Percentiles rank a stretch among this genome's conserved stretches.
These are phyloP conservation scores for Phytophthora ramorum DNA, from an alignment of 352 stramenopile genomes.

Conservation along the genomic window DNA sequence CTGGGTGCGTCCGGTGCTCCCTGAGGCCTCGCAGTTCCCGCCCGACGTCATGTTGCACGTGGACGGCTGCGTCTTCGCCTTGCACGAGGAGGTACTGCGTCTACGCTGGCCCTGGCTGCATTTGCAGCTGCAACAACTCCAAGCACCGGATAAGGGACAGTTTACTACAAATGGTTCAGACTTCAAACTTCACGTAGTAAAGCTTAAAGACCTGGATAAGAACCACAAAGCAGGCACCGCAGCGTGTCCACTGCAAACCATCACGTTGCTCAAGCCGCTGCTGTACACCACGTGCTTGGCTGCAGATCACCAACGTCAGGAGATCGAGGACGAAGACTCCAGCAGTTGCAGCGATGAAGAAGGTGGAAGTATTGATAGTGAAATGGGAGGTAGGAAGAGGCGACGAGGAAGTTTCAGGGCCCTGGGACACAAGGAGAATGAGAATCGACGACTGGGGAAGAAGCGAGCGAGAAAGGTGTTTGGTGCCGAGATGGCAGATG, in stretches of 20 bases:
- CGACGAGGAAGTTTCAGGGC: background rate
- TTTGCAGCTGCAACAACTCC: constrained; percentile 32
- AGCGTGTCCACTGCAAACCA: constrained; percentile 24
- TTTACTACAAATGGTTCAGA: background rate
- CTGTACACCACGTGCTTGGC: constrained; percentile 24
- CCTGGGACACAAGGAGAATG: constrained; percentile 3
- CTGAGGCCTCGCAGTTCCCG: constrained; percentile 10
- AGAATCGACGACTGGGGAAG: background rate
- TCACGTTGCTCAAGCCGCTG: constrained; percentile 27
- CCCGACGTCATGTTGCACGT: constrained; percentile 61
- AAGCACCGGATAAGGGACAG: background rate
- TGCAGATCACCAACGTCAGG: constrained; percentile 9
- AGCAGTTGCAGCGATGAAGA: constrained; percentile 7
- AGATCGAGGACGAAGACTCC: background rate
- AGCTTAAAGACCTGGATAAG: background rate
- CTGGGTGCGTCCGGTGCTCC: constrained; percentile 13
- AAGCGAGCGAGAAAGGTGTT: constrained; percentile 24
- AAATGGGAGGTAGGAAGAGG: constrained; percentile 16
- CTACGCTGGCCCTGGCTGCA: constrained; percentile 43
- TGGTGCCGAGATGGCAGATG: background rate
- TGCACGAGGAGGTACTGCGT: constrained; percentile 44
- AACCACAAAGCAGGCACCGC: background rate
- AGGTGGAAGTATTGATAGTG: background rate
- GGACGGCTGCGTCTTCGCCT: constrained; percentile 49
- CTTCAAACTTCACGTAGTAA: constrained; percentile 19